Evolutionary conservation across 352 stramenopile genomes (phyloP), one percentile per base, ranked within the genome.

Genomic region (Phytophthora colocasiae): DNA sequence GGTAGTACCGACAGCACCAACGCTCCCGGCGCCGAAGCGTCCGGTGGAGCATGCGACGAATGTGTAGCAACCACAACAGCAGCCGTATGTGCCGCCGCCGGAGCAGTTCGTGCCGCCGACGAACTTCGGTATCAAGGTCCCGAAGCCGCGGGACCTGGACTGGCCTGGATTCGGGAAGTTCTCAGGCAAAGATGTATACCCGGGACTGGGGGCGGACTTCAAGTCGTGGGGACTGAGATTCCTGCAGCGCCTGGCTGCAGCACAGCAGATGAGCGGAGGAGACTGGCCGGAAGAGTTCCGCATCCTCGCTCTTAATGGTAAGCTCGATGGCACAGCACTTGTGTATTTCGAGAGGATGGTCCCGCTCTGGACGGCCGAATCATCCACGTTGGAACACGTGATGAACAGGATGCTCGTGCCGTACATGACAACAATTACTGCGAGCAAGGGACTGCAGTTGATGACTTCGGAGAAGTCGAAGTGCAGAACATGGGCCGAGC

Each of bases 311-410:
- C 40, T 61, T 7, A 51, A 52, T 24, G 26, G 41, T 3, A 48
- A 59, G 10, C 15, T 59, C 1, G 52, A 43, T 19, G 52, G 39
- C 9, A 32, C 52, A 19, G 40, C 40, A 15, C 39, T 40, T 6
- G n/a, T 41, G n/a, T 59, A 59, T 26, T 59, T 59, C n/a, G 52
- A 60, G 26, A 49, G 17, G 6, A 60, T 60, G 40, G 0, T 43
- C 1, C n/a, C 24, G 40, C 10, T 51, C 10, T 60, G 51, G 38
- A 38, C 38, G 22, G 2, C 5, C 2, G 51, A 48, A 15, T 48
- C 36, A 15, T 24, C 51, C 24, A 60, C 40, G 10, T 19, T 63
- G 6, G 56, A 55, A 15, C 56, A 63, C 36, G 14, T 56, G 14
- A 55, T 56, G 56, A 53, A 63, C 36, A 19, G 26, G 4, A 64